phyloP scores from a whole-genome alignment of 495 filamentous ascomycete genomes.

The Aspergillus nanangensis region DNA sequence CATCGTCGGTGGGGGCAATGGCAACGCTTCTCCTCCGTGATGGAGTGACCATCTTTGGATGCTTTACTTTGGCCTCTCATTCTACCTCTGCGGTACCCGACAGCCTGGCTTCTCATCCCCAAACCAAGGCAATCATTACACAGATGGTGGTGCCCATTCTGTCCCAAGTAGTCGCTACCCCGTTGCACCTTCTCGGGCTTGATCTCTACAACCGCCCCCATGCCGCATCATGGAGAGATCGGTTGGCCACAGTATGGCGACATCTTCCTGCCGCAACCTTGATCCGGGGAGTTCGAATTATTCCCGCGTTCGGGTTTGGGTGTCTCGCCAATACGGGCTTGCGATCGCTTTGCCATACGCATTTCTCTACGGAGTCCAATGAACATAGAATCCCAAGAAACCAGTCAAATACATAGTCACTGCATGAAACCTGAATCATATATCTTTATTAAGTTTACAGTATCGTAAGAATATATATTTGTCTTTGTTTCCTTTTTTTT shows the following conservation, averaged over 20 bases:
- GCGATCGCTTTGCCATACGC: constrained; percentile 18
- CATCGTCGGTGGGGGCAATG: constrained; percentile 16
- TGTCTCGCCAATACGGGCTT: constrained; percentile 27
- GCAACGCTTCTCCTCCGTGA: constrained; percentile 51
- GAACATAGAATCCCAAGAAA: too few relatives aligned
- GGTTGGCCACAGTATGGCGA: constrained; percentile 17
- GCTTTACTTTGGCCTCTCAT: constrained; percentile 28
- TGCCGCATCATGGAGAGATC: constrained; percentile 13
- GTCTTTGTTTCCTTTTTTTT: too few relatives aligned
- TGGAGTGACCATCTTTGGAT: constrained; percentile 33
- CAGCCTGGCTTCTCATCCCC: constrained; percentile 15
- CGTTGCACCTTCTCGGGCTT: constrained; percentile 30
- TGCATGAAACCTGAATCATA: too few relatives aligned
- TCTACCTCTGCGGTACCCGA: constrained; percentile 22
- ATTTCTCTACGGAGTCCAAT: too few relatives aligned
- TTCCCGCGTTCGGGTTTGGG: constrained; percentile 35
- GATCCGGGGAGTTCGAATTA: constrained; percentile 25
- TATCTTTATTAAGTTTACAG: too few relatives aligned
- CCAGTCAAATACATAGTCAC: too few relatives aligned
- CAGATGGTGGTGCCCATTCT: constrained; percentile 28
- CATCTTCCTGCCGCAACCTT: constrained; percentile 25
- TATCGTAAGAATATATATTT: too few relatives aligned
- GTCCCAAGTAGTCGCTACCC: constrained; percentile 29
- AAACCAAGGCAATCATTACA: constrained; percentile 25
- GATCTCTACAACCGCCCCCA: constrained; percentile 30